These are phyloP conservation scores for Xylaria polymorpha DNA, from an alignment of 2,329 filamentous ascomycete genomes.

Conservation along the genomic window DNA sequence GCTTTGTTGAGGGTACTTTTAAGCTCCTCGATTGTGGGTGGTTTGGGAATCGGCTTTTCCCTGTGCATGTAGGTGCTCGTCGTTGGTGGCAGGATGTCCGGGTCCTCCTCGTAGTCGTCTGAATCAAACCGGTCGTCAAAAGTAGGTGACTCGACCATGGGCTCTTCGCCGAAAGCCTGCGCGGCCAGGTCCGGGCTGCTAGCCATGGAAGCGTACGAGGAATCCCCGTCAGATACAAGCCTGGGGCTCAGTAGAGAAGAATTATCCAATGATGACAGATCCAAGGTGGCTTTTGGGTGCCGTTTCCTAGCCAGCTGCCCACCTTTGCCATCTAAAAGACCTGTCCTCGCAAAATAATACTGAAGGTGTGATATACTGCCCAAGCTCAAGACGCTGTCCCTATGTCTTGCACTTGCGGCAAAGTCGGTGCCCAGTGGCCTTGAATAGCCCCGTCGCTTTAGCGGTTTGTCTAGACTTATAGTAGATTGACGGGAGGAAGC, in stretches of 20 bases:
- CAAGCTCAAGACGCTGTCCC: constrained; percentile 95
- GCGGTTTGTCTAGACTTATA: constrained; percentile 55
- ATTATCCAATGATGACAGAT: constrained; percentile 65
- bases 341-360: constrained; percentile 97
- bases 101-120: constrained; percentile 74
- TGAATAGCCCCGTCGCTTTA: constrained; percentile 82
- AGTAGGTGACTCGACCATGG: constrained; percentile 61
- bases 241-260: constrained; percentile 55
- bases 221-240: constrained; percentile 64
- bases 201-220: constrained; percentile 69
- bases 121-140: constrained; percentile 62
- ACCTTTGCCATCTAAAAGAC: constrained; percentile 91
- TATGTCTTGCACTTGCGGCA: constrained; percentile 85
- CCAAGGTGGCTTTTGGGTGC: constrained; percentile 68
- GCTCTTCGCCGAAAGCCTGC: constrained; percentile 53
- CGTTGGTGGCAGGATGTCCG: constrained; percentile 92
- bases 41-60: constrained; percentile 82
- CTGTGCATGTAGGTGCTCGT: constrained; percentile 94
- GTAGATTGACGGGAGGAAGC: constrained; percentile 60
- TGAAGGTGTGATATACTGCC: constrained; percentile 97
- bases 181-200: constrained; percentile 67
- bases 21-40: constrained; percentile 83
- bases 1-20: constrained; percentile 68
- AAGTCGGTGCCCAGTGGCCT: constrained; percentile 89
- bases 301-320: constrained; percentile 83